These are phyloP conservation scores for Drechslerella coelobrocha DNA, from an alignment of 2,329 filamentous ascomycete species.

Conservation along the genomic window DNA sequence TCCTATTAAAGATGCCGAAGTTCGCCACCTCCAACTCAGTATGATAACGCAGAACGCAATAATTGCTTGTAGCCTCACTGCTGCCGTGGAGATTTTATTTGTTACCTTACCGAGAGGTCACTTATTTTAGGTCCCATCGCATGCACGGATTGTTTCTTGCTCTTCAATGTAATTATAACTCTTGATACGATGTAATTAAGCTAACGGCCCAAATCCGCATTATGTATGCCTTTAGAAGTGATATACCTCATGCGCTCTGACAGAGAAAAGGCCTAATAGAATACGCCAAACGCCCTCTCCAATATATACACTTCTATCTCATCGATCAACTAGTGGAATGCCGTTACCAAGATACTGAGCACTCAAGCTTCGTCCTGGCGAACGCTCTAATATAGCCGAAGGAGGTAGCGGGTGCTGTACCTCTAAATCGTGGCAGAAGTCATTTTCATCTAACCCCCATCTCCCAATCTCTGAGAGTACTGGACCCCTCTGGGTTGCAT, in stretches of 20 bases:
- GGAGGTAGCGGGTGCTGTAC: slow-evolving; percentile 33
- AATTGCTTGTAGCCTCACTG: slow-evolving; percentile 17
- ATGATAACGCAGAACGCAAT: slow-evolving; percentile 38
- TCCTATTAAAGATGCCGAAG: slow-evolving; percentile 23
- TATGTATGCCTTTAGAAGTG: too few species aligned
- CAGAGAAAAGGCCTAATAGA: too few species aligned
- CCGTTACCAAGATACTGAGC: slow-evolving; percentile 24
- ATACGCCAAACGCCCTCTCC: too few species aligned
- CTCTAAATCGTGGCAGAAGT: slow-evolving; percentile 35
- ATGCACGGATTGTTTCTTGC: too few species aligned
- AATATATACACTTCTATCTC: too few species aligned
- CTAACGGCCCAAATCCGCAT: too few species aligned
- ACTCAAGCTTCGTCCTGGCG: slow-evolving; percentile 17
- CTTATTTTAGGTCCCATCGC: slow-evolving; percentile 22
- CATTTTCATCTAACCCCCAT: slow-evolving; percentile 37
- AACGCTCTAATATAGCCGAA: not conserved
- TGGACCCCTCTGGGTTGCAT: not conserved
- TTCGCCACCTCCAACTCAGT: slow-evolving; percentile 35
- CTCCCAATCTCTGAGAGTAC: slow-evolving; percentile 30
- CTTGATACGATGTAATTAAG: too few species aligned
- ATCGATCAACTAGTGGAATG: not conserved
- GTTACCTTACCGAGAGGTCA: slow-evolving; percentile 26
- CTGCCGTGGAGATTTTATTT: slow-evolving; percentile 30
- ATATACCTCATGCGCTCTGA: too few species aligned
- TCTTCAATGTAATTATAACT: not conserved